Evolutionary conservation across 2,329 filamentous ascomycete species (phyloP).

Genomic region (Colletotrichum sp.): DNA sequence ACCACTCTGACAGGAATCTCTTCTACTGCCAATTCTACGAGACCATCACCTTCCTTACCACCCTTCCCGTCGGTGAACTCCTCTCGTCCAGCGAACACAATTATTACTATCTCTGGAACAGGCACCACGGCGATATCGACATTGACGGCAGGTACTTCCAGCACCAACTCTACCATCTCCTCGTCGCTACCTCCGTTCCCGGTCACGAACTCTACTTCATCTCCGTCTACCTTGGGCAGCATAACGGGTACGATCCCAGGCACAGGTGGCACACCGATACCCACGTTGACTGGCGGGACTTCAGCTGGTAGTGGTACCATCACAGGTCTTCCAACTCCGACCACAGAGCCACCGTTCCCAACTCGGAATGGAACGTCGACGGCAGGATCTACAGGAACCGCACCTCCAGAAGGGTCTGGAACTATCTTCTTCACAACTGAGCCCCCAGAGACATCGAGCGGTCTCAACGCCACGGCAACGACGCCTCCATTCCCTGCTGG

Average conservation of each 20-base stretch:
- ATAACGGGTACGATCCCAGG: background rate
- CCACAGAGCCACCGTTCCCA: background rate
- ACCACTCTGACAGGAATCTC: background rate
- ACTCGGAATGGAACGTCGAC: background rate
- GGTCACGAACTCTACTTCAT: background rate
- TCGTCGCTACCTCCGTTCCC: background rate
- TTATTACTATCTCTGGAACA: background rate
- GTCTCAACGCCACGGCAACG: background rate
- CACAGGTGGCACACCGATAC: background rate
- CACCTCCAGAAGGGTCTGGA: background rate
- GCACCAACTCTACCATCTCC: background rate
- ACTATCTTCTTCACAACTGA: background rate
- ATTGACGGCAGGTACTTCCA: background rate
- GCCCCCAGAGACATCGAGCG: background rate
- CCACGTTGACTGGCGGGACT: background rate
- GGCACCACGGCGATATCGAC: background rate
- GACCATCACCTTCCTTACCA: background rate
- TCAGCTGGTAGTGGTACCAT: background rate
- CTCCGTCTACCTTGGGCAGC: background rate
- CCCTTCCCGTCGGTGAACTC: background rate
- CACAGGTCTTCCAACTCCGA: background rate
- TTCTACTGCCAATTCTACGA: background rate
- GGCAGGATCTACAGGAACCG: background rate
- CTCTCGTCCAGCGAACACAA: background rate
- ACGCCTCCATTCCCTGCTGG: background rate